Base-by-base conservation (phyloP, 2,329 filamentous ascomycete species). In the Pseudogymnoascus verrucosus region DNA sequence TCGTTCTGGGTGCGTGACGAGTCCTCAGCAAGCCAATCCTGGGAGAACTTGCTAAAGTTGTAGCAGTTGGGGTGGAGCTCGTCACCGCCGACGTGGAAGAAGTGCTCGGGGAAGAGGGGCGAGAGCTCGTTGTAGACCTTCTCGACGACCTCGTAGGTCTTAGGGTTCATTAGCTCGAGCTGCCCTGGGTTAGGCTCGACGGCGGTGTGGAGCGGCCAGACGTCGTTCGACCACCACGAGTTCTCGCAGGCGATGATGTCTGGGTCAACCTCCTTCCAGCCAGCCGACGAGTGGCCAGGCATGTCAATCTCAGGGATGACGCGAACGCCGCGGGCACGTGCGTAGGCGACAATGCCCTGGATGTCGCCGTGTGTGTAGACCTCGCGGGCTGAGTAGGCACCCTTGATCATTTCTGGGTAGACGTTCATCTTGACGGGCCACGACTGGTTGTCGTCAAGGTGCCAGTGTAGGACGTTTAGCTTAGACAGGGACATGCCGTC, bases 21-120 rank as follows among this genome's bases (percentile, higher is more conserved):
- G 70, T 92, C 88, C 66, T 81, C 82, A 74, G 93, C 92, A 67
- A 95, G 85, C 76, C 79, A 86, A 3, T 78, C 73, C 2, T 74
- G 76, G 44, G 80, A 79, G 12, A 77, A 71, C 21, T 73, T 73
- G 71, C 79, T 82, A 71, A 83, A 83, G 72, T 85, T 85, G 76
- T 82, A 85, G 76, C 83, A 85, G 67, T 78, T 78, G 23, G 75
- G 70, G 64, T 83, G 81, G 23, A 85, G 75, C 77, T 96, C 91
- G 71, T 96, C 91, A 64, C 91, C 91, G 39, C 91, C 91, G 1
- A 89, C 89, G 76, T 96, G 91, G 79, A 93, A 95, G 76, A 92
- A 84, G 8, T 84, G 78, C 71, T 96, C 91, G 11, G 81, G 80
- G 70, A 91, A 88, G 26, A 96, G 75, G 40, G 75, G 86, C 64